Percentiles rank a stretch among this genome's conserved stretches.
phyloP scores from a whole-genome alignment of 106 monocot genomes.

The Acorus gramineus region DNA sequence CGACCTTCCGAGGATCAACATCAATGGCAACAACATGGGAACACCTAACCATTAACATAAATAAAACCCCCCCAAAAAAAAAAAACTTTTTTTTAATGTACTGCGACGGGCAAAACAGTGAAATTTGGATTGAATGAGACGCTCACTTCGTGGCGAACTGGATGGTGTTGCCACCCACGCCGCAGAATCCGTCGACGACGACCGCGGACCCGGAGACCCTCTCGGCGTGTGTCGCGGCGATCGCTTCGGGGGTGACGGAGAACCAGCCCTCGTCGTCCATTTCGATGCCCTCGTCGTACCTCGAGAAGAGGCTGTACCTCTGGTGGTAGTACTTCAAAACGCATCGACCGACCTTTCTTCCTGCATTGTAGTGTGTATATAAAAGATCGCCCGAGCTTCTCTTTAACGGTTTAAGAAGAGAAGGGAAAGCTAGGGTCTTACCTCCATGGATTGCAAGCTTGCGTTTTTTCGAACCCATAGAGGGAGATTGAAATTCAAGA shows the following conservation, averaged over 20 bases:
- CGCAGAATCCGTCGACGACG: slow-evolving; percentile 65
- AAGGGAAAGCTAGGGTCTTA: too few species aligned
- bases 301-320: slow-evolving; percentile 67
- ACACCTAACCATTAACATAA: slow-evolving; percentile 18
- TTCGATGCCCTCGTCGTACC: slow-evolving; percentile 46
- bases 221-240: slow-evolving; percentile 51
- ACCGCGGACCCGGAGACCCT: slow-evolving; percentile 17
- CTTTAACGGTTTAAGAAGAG: too few species aligned
- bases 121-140: background rate
- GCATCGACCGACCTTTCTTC: too few species aligned
- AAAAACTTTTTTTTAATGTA: background rate
- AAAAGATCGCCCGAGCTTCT: too few species aligned
- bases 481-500: too few species aligned
- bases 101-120: background rate
- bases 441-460: too few species aligned
- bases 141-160: slow-evolving; percentile 55
- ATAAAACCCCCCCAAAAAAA: background rate
- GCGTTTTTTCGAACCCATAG: too few species aligned
- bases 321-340: slow-evolving; percentile 12
- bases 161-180: slow-evolving; percentile 74
- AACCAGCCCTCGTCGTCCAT: slow-evolving; percentile 89
- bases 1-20: slow-evolving; percentile 46
- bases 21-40: slow-evolving; percentile 53
- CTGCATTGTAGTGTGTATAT: too few species aligned
- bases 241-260: slow-evolving; percentile 72